Conservation (phyloP, 495 filamentous ascomycete genomes). For the Aeminium ludgeri region DNA sequence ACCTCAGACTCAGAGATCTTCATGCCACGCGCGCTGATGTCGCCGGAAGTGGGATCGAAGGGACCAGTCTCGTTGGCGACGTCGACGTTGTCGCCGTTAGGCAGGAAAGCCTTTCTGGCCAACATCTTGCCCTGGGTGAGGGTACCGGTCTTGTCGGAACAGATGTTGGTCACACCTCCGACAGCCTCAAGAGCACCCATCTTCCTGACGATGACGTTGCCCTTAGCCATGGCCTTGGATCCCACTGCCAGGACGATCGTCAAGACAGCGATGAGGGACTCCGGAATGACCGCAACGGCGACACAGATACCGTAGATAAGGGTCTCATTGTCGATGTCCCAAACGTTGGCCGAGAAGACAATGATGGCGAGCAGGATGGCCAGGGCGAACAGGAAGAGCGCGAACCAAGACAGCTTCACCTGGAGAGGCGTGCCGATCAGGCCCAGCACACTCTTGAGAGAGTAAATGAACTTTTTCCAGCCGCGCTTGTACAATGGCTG, state of each 20-base stretch:
- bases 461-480: slow-evolving; percentile 23
- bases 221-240: slow-evolving; percentile 52
- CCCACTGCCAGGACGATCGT: slow-evolving; percentile 62
- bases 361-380: slow-evolving; percentile 53
- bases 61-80: slow-evolving; percentile 19
- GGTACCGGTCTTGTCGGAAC: slow-evolving; percentile 49
- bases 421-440: slow-evolving; percentile 55
- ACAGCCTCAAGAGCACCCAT: slow-evolving; percentile 47
- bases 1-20: slow-evolving; percentile 6
- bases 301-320: slow-evolving; percentile 51
- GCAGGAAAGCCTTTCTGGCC: slow-evolving; percentile 34
- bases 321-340: slow-evolving; percentile 42
- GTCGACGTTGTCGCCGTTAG: slow-evolving; percentile 11
- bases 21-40: slow-evolving; percentile 13
- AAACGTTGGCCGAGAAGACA: slow-evolving; percentile 45
- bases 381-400: slow-evolving; percentile 49
- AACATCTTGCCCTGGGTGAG: slow-evolving; percentile 46
- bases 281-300: slow-evolving; percentile 56
- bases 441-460: slow-evolving; percentile 38
- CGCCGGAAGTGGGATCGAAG: slow-evolving; percentile 19
- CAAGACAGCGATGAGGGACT: slow-evolving; percentile 55
- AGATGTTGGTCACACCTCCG: slow-evolving; percentile 41
- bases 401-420: slow-evolving; percentile 52
- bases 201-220: slow-evolving; percentile 52
- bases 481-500: slow-evolving; percentile 21